Percentiles rank a stretch among this genome's conserved stretches.
phyloP scores from a whole-genome alignment of 805 yeast genomes.

The Yarrowia hollandica region DNA sequence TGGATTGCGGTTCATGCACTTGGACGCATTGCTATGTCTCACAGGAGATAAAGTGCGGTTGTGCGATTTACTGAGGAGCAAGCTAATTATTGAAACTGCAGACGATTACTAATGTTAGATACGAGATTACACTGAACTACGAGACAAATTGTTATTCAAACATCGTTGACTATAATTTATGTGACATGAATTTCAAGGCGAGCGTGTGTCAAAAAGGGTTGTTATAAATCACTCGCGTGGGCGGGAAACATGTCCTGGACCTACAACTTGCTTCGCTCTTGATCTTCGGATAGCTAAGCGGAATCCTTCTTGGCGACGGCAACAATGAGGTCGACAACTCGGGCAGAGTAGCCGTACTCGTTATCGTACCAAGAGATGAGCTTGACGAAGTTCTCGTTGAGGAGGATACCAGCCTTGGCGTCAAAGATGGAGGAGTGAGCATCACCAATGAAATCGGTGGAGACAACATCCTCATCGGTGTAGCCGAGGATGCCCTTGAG shows the following conservation, averaged over 20 bases:
- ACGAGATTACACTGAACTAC: too few species aligned
- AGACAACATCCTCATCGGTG: slow-evolving; percentile 91
- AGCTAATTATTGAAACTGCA: too few species aligned
- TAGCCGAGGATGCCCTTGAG: slow-evolving; percentile 83
- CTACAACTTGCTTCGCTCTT: slow-evolving; percentile 29
- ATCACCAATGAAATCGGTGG: slow-evolving; percentile 85
- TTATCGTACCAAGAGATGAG: slow-evolving; percentile 93
- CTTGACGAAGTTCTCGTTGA: slow-evolving; percentile 87
- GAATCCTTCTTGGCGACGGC: slow-evolving; percentile 59
- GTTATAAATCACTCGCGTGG: slow-evolving; percentile 28
- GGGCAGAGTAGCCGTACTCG: slow-evolving; percentile 94
- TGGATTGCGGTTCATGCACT: too few species aligned
- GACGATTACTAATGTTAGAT: too few species aligned
- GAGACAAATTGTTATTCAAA: slow-evolving; percentile 14
- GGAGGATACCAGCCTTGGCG: slow-evolving; percentile 84
- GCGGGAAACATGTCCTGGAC: slow-evolving; percentile 29
- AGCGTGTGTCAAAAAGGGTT: slow-evolving; percentile 28
- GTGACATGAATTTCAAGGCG: slow-evolving; percentile 30
- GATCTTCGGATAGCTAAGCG: slow-evolving; percentile 30
- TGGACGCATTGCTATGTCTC: too few species aligned
- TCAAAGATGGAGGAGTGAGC: slow-evolving; percentile 85
- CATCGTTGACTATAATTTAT: slow-evolving; percentile 23
- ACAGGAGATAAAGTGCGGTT: too few species aligned
- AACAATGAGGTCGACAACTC: slow-evolving; percentile 88
- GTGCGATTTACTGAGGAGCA: too few species aligned